Conservation (phyloP, 352 stramenopile genomes). For the Aphanomyces astaci region DNA sequence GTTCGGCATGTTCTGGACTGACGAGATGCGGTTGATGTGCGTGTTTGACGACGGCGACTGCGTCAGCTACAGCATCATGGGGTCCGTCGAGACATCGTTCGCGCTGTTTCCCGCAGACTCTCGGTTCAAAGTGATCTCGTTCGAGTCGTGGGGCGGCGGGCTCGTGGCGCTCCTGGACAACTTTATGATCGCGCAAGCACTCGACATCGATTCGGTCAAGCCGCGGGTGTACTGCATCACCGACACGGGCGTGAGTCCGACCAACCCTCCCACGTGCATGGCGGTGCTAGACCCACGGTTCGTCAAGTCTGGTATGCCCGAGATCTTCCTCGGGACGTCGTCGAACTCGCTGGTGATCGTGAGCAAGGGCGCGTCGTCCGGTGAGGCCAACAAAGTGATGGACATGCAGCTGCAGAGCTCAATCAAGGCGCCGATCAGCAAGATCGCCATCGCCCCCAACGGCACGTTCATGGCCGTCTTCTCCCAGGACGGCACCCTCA, state of each 20-base stretch:
- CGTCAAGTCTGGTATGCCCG: conserved; percentile 83
- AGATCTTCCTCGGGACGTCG: conserved; percentile 90
- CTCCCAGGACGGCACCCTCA: conserved; percentile 88
- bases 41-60: conserved; percentile 70
- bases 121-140: conserved; percentile 73
- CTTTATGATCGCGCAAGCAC: conserved; percentile 70
- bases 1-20: conserved; percentile 69
- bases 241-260: conserved; percentile 59
- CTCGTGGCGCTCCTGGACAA: conserved; percentile 75
- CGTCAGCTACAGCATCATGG: conserved; percentile 57
- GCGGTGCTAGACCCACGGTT: conserved; percentile 88
- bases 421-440: conserved; percentile 83
- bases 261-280: conserved; percentile 82
- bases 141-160: conserved; percentile 62
- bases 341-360: conserved; percentile 85
- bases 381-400: conserved; percentile 37
- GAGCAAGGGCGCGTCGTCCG: conserved; percentile 31
- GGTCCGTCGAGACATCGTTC: conserved; percentile 69
- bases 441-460: conserved; percentile 90
- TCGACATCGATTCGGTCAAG: conserved; percentile 69
- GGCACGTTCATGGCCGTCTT: conserved; percentile 95
- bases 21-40: conserved; percentile 70
- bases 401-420: conserved; percentile 82
- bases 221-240: conserved; percentile 67
- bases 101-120: conserved; percentile 47